A percentile compares a stretch with the other conserved stretches of the same genome.
These are phyloP conservation scores for Eremomyces bilateralis DNA, from an alignment of 495 filamentous ascomycete genomes.

Conservation along the genomic window DNA sequence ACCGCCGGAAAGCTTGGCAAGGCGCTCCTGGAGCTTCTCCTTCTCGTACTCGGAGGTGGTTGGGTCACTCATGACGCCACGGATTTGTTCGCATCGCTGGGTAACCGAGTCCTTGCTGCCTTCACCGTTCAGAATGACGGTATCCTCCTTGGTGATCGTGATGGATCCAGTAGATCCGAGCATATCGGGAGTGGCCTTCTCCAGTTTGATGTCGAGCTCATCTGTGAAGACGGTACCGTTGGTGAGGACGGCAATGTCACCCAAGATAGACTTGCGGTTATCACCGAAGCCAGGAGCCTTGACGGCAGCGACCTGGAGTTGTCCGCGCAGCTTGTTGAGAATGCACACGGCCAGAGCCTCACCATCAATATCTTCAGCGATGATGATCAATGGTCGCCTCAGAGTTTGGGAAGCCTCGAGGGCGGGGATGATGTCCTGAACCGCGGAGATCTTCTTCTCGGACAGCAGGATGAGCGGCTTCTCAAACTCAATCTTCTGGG, in stretches of 20 bases:
- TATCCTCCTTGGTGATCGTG: slow-evolving; percentile 99
- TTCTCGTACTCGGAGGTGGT: slow-evolving; percentile 96
- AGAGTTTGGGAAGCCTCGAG: slow-evolving; percentile 90
- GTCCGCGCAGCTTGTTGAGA: slow-evolving; percentile 97
- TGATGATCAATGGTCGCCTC: slow-evolving; percentile 90
- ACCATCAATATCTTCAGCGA: slow-evolving; percentile 96
- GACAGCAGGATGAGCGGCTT: slow-evolving; percentile 95
- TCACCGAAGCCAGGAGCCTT: slow-evolving; percentile 99
- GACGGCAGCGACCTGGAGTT: slow-evolving; percentile 94
- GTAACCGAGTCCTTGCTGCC: slow-evolving; percentile 84
- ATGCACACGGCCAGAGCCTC: slow-evolving; percentile 98
- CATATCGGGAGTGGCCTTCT: slow-evolving; percentile 89
- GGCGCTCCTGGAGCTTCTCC: slow-evolving; percentile 98
- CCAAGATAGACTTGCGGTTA: slow-evolving; percentile 98
- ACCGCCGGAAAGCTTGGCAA: slow-evolving; percentile 96
- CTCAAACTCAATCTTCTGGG: slow-evolving; percentile 98
- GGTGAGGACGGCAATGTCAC: slow-evolving; percentile 84
- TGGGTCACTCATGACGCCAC: slow-evolving; percentile 83
- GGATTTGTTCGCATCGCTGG: slow-evolving; percentile 97
- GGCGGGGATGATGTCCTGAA: slow-evolving; percentile 94
- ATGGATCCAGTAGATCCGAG: slow-evolving; percentile 94
- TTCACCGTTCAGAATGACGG: slow-evolving; percentile 94
- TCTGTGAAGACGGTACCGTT: slow-evolving; percentile 95
- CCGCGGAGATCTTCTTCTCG: slow-evolving; percentile 98
- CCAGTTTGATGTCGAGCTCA: slow-evolving; percentile 95